phyloP scores from a whole-genome alignment of 805 yeast genomes.

The Saccharomycopsis fibuligera region DNA sequence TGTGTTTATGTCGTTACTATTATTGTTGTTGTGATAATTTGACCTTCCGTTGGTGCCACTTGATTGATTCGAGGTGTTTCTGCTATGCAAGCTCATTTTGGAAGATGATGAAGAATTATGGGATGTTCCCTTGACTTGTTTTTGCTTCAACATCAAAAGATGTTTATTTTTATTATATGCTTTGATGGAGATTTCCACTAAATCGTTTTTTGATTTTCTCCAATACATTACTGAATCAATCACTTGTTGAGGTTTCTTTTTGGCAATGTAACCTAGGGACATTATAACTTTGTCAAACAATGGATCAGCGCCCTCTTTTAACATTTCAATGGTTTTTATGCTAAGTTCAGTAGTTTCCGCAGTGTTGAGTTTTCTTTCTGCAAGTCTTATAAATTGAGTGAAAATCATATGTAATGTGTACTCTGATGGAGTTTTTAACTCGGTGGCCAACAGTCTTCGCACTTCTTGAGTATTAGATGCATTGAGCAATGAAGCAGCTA shows the following conservation, averaged over 20 bases:
- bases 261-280: constrained; percentile 85
- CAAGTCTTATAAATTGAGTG: constrained; percentile 90
- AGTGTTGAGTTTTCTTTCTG: constrained; percentile 73
- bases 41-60: constrained; percentile 1
- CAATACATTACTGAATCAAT: constrained; percentile 98
- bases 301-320: constrained; percentile 83
- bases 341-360: constrained; percentile 4
- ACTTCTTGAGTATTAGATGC: constrained; percentile 17
- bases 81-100: constrained; percentile 17
- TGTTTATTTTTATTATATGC: constrained; percentile 17
- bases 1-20: constrained; percentile 1
- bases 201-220: constrained; percentile 87
- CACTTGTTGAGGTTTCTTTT: constrained; percentile 87
- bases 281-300: constrained; percentile 79
- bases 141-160: constrained; percentile 8
- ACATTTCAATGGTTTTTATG: constrained; percentile 45
- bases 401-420: constrained; percentile 91
- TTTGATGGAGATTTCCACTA: constrained; percentile 10
- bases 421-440: constrained; percentile 70
- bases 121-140: constrained; percentile 8
- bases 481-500: constrained; percentile 1
- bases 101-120: constrained; percentile 15
- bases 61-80: constrained; percentile 18
- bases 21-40: not conserved
- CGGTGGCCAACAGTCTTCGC: constrained; percentile 40